Evolutionary conservation across 179 eudicot genomes (phyloP), one percentile per base, ranked within the genome.

Genomic region (Drosera spatulata): DNA sequence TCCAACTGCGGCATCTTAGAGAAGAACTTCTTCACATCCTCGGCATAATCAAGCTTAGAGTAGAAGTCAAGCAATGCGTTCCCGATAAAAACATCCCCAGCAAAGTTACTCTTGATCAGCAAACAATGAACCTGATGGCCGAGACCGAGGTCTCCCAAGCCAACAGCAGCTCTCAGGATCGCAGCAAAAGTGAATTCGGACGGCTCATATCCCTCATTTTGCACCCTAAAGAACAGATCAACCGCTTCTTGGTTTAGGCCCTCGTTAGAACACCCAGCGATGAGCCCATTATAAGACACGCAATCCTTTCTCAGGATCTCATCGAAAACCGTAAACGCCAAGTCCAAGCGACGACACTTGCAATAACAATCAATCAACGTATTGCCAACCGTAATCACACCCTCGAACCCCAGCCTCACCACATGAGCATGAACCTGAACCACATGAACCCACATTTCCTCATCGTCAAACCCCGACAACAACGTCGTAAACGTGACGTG

Each of bases 111-210:
- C 80, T 90, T 90, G 60, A 82, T 41, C 52, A 78, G 77, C 53
- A 80, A 79, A 44, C 74, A 72, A 59, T 90, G 96, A 63, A 90
- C 60, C 60, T 77, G 86, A 66, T 71, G 69, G 10, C 86, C 90
- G 38, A 82, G 75, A 58, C 53, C 55, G 57, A 81, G 22, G 61
- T 67, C 63, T 58, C 79, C 82, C n/a, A 78, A 53, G 53, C 81
- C 88, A 65, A 73, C 64, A 67, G 77, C 60, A 33, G 87, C 81
- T 66, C 77, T 72, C 44, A 87, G 61, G 56, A 89, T 59, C 9
- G 87, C 87, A 40, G 97, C 87, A 67, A 87, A 90, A 61, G 95
- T 90, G 61, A 87, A 87, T 53, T 85, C 93, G 5, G 95, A 77
- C 12, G 90, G 95, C 70, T 52, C 74, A 56, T 82, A 74, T 59